These are phyloP conservation scores for Aristolochia contorta DNA, from an alignment of 164 flowering plant genomes.

Conservation along the genomic window DNA sequence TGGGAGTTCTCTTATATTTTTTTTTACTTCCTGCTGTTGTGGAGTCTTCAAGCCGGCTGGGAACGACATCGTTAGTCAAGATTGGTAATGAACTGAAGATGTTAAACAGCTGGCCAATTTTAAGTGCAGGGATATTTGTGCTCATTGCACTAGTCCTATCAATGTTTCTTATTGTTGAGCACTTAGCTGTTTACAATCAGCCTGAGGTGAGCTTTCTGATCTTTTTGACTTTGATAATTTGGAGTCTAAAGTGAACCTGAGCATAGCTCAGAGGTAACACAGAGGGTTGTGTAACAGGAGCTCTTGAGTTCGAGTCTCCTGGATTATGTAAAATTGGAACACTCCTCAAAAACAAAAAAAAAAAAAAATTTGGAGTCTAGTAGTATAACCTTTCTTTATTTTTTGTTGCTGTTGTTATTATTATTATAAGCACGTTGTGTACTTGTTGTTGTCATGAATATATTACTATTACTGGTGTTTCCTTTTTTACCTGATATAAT, in stretches of 20 bases:
- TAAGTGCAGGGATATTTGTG: conserved; percentile 77
- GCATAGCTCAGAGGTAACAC: no score
- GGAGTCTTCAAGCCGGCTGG: conserved; percentile 45
- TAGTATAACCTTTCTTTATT: neutral
- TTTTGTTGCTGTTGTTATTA: neutral
- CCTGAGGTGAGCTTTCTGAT: conserved; percentile 66
- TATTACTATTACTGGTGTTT: neutral
- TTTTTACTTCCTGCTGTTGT: conserved; percentile 30
- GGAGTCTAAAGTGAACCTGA: no score
- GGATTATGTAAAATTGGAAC: no score
- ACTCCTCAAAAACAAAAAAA: no score
- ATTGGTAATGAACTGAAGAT: conserved; percentile 27
- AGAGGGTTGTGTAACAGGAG: no score
- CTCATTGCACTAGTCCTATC: conserved; percentile 72
- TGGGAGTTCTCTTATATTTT: conserved; percentile 23
- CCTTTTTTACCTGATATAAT: conserved; percentile 1
- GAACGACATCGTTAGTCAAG: conserved; percentile 31
- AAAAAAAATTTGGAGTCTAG: neutral
- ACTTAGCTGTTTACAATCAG: conserved; percentile 82
- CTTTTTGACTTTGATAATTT: conserved; percentile 6
- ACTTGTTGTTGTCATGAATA: neutral
- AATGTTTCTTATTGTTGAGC: conserved; percentile 75
- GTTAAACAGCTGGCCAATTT: conserved; percentile 53
- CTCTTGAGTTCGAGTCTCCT: no score
- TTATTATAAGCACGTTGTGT: neutral